Conservation (phyloP, 495 filamentous ascomycete species). For the Aspergillus indologenus region DNA sequence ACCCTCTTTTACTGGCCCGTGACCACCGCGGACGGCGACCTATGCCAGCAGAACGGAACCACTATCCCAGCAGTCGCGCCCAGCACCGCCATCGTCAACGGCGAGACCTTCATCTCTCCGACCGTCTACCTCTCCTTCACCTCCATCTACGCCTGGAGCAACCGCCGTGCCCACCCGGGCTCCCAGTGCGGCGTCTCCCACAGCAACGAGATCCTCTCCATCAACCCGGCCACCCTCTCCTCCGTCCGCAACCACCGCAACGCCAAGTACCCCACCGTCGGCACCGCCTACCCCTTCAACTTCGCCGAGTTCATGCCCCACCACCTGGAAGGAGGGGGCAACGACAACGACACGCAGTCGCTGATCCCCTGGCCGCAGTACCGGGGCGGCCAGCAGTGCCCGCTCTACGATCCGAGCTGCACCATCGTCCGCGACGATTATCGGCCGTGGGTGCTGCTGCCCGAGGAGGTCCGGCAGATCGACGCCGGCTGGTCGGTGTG, state of each 20-base stretch:
- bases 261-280: slow-evolving; percentile 21
- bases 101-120: slow-evolving; percentile 23
- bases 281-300: slow-evolving; percentile 25
- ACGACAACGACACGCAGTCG: slow-evolving; percentile 16
- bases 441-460: slow-evolving; percentile 8
- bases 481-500: slow-evolving; percentile 17
- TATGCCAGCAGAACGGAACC: slow-evolving; percentile 24
- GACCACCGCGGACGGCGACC: slow-evolving; percentile 21
- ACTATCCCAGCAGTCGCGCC: slow-evolving; percentile 21
- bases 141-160: slow-evolving; percentile 25
- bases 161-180: slow-evolving; percentile 19
- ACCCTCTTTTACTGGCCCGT: slow-evolving; percentile 33
- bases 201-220: slow-evolving; percentile 18
- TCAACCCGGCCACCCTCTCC: slow-evolving; percentile 15
- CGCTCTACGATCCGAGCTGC: slow-evolving; percentile 15
- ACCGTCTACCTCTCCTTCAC: slow-evolving; percentile 29
- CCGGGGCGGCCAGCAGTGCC: slow-evolving; percentile 24
- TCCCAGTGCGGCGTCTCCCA: slow-evolving; percentile 23
- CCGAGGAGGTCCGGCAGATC: slow-evolving; percentile 14
- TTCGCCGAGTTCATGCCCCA: slow-evolving; percentile 26
- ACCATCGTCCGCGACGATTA: slow-evolving; percentile 27
- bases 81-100: slow-evolving; percentile 26
- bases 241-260: slow-evolving; percentile 25
- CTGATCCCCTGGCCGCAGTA: slow-evolving; percentile 28
- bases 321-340: slow-evolving; percentile 4